Conservation (phyloP, 257 asterid species). For the Solanum piurae region DNA sequence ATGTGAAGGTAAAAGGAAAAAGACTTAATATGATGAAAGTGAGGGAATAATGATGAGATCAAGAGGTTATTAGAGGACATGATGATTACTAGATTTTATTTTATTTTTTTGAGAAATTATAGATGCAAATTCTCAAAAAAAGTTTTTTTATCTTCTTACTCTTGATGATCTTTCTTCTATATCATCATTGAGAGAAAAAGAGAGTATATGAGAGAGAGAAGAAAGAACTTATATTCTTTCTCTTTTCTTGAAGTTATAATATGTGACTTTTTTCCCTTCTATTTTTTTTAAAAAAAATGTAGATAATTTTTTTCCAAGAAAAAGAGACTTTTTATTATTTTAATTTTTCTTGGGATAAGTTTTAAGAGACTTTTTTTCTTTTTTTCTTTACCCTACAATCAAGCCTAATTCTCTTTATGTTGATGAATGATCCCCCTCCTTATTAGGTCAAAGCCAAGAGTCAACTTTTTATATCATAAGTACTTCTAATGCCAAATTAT, state of each 20-base stretch:
- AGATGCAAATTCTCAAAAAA: not conserved
- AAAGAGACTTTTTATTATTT: not conserved
- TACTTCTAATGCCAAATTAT: not conserved
- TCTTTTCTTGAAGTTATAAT: not conserved
- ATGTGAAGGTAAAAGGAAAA: slow-evolving; percentile 20
- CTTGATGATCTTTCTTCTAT: not conserved
- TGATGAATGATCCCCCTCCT: not conserved
- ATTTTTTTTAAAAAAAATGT: not conserved
- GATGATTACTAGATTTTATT: slow-evolving; percentile 25
- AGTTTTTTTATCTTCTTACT: not conserved
- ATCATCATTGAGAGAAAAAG: not conserved
- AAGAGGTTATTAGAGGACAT: slow-evolving; percentile 36
- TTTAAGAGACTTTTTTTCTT: not conserved
- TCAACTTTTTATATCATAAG: not conserved
- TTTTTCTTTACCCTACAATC: not conserved
- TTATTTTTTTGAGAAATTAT: not conserved
- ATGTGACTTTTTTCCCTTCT: not conserved
- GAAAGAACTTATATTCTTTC: not conserved
- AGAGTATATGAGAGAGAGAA: not conserved
- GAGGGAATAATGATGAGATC: slow-evolving; percentile 43
- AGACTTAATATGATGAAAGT: slow-evolving; percentile 38
- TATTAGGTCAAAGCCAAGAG: not conserved
- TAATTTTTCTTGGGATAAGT: not conserved
- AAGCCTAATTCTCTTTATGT: not conserved
- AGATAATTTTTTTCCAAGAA: not conserved